These are phyloP conservation scores for Lactarius sp. DNA, from an alignment of 768 basidiomycete species.

Conservation along the genomic window DNA sequence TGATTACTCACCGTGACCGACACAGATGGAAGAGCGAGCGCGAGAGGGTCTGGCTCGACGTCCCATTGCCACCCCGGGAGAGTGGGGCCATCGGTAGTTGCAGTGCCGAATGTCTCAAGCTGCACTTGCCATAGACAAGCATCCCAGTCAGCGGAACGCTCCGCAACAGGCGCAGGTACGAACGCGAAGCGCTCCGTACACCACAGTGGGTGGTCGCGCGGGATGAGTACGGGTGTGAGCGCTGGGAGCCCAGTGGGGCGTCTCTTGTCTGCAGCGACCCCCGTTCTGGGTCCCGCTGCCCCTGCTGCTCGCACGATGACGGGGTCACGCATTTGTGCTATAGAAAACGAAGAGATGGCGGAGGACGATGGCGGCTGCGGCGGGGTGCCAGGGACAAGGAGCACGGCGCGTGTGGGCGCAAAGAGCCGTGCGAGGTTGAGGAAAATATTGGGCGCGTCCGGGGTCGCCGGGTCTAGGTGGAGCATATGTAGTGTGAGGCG, in stretches of 20 bases:
- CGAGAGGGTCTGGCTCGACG: neutral
- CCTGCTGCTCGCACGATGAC: constrained; percentile 21
- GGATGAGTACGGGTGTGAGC: constrained; percentile 43
- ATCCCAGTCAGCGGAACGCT: constrained; percentile 51
- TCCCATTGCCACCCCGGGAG: constrained; percentile 26
- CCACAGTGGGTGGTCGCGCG: constrained; percentile 48
- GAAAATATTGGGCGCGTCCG: constrained; percentile 45
- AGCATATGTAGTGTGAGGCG: constrained; percentile 46
- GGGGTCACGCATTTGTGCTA: constrained; percentile 20
- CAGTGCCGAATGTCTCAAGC: constrained; percentile 46
- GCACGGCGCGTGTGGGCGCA: constrained; percentile 42
- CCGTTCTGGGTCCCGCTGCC: constrained; percentile 26
- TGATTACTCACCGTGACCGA: constrained; percentile 6
- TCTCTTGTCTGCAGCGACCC: constrained; percentile 28
- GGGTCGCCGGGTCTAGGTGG: constrained; percentile 35
- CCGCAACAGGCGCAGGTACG: constrained; percentile 31
- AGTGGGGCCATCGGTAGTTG: constrained; percentile 30
- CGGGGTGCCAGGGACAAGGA: constrained; percentile 49
- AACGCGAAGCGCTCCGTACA: constrained; percentile 54
- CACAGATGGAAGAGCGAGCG: neutral
- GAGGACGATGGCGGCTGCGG: constrained; percentile 30
- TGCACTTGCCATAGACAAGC: constrained; percentile 65
- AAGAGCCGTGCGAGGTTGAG: constrained; percentile 63
- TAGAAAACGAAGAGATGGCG: neutral
- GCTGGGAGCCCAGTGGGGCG: constrained; percentile 36